Evolutionary conservation across 768 basidiomycete species (phyloP), one percentile per base, ranked within the genome.

Genomic region (Amanita exitialis): DNA sequence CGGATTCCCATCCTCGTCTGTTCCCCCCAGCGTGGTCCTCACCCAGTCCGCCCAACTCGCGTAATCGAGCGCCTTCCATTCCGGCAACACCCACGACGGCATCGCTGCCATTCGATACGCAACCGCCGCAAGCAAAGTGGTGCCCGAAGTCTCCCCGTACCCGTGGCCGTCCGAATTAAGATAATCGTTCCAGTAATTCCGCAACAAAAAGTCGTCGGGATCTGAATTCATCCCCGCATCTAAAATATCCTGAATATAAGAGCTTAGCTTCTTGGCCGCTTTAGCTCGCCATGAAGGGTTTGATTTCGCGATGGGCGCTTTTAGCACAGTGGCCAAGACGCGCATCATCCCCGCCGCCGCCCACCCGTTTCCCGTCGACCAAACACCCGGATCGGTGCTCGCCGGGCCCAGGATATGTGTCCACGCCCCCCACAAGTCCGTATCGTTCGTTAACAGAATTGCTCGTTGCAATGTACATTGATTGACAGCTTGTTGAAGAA

Each of bases 341-440:
- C 84, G 73, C 23, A 79, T 63, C 72, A 82, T 81, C 0, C 85
- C 85, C 1, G 76, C 77, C 1, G 82, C 82, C 0, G 83, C 84
- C 86, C 86, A 87, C 0, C 69, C 83, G 55, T 87, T 88, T 2
- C 80, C 79, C 38, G 74, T 75, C 0, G 71, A 69, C 75, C 75
- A 77, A 1, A 74, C 52, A 2, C 74, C 73, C 0, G 64, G 57
- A 45, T 76, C 75, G 18, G 53, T 32, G 41, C 55, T 61, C n/a
- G 59, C 51, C 13, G 72, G 71, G 0, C 74, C 74, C 20, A 69
- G 54, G 37, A 76, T 75, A 58, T 75, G 73, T 12, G 58, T 51
- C 72, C 72, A 76, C n/a, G 64, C 54, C 0, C 69, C 67, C 54
- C 59, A 41, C 51, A 20, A 18, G 15, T 23, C 23, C 6, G 64